Base-by-base conservation (phyloP, 495 filamentous ascomycete genomes). In the Penicillium coprophilum region DNA sequence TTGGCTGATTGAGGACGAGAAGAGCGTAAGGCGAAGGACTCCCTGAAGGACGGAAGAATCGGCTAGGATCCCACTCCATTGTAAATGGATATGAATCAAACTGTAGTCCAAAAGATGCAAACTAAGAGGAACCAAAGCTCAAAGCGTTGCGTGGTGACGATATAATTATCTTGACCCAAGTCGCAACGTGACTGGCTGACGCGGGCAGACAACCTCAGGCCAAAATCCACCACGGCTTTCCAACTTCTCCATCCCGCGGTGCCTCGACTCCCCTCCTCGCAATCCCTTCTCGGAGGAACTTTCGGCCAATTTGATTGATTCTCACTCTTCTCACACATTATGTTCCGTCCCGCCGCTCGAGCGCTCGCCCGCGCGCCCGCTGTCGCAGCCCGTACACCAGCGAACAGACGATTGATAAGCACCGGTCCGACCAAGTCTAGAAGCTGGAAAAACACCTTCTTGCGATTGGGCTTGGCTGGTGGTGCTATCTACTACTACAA, bases 401-500 rank as follows among this genome's bases (percentile, higher is more conserved):
- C 65, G 56, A 70, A 49, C 59, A 80, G 82, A 59, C 84, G 90
- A 69, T 87, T 90, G 65, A 79, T 88, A 71, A 89, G 84, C 76
- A 90, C 88, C 52, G 77, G 83, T 61, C 77, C 88, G 50, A 73
- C 85, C 62, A 88, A 85, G 72, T 80, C 82, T 58, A 73, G 90
- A 67, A 87, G 85, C 64, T 96, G 89, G 91, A 97, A 90, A 80
- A 89, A 82, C 62, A 80, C 83, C n/a, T 78, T 75, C 8, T 62
- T 78, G 54, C 80, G 92, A 71, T 86, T 90, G 80, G 90, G 85
- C 51, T 62, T 94, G 44, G 92, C 90, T n/a, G 75, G 71, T 47
- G 91, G 77, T 21, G 82, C 83, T n/a, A 69, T 96, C 31, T 98
- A 97, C 77, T 96, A 86, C 68, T 98, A 97, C 71, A 92, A 91